phyloP scores from a whole-genome alignment of 2,329 filamentous ascomycete species.

The Hymenoscyphus albidus region DNA sequence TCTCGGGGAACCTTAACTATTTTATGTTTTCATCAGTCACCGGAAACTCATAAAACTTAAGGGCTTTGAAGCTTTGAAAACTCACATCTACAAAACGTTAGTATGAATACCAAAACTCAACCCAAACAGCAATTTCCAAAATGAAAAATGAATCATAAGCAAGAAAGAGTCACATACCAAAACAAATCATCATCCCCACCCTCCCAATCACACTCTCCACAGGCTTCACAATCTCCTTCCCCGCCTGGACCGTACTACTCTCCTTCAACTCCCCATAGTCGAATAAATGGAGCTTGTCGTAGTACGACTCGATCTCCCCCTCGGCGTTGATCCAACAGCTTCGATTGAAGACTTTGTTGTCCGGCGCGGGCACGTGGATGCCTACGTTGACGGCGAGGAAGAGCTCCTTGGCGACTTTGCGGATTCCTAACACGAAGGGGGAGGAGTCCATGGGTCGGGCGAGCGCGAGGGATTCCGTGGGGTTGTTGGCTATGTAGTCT shows the following conservation, averaged over 20 bases:
- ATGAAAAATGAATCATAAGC: no score
- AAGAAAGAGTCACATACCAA: slow-evolving; percentile 43
- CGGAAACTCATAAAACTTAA: no score
- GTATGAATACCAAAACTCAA: no score
- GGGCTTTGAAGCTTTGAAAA: background rate
- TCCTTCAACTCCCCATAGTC: slow-evolving; percentile 66
- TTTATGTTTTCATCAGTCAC: background rate
- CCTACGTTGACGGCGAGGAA: slow-evolving; percentile 77
- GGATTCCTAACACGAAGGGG: slow-evolving; percentile 73
- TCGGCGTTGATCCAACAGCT: slow-evolving; percentile 62
- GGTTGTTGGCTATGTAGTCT: slow-evolving; percentile 68
- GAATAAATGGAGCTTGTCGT: slow-evolving; percentile 91
- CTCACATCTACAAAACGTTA: slow-evolving; percentile 43
- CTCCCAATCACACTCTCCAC: slow-evolving; percentile 71
- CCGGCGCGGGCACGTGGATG: slow-evolving; percentile 66
- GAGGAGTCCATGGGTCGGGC: slow-evolving; percentile 62
- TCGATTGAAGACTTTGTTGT: slow-evolving; percentile 56
- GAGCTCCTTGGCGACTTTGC: slow-evolving; percentile 60
- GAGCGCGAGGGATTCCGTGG: slow-evolving; percentile 65
- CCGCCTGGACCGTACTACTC: slow-evolving; percentile 64
- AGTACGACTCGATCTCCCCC: slow-evolving; percentile 56
- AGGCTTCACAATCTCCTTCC: slow-evolving; percentile 59
- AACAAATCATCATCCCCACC: slow-evolving; percentile 81
- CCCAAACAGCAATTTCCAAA: no score
- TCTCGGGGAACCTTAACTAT: slow-evolving; percentile 73